A percentile compares a stretch with the other conserved stretches of the same genome.
Conservation (phyloP, 2,329 filamentous ascomycete genomes). For the Microsporum canis region DNA sequence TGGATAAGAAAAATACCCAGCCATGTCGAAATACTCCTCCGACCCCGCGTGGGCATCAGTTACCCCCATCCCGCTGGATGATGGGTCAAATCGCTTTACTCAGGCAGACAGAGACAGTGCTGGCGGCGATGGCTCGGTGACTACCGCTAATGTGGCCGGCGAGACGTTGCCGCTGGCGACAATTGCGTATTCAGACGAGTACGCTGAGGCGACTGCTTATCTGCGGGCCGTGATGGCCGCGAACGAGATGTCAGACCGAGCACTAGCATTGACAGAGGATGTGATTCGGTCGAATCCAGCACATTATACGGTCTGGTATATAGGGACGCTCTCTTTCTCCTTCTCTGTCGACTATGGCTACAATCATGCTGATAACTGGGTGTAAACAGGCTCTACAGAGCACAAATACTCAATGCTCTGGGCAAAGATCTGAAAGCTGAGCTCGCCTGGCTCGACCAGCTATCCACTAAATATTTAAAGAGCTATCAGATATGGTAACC, state of each 20-base stretch:
- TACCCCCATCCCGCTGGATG: slow-evolving; percentile 64
- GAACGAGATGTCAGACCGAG: slow-evolving; percentile 71
- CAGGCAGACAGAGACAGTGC: neutral
- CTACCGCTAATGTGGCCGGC: neutral
- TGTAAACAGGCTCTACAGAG: slow-evolving; percentile 63
- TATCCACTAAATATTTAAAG: slow-evolving; percentile 76
- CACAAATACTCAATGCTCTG: slow-evolving; percentile 61
- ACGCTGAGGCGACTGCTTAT: slow-evolving; percentile 86
- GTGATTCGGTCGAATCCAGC: slow-evolving; percentile 90
- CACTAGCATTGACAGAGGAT: slow-evolving; percentile 70
- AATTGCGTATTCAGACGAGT: slow-evolving; percentile 83
- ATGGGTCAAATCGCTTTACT: slow-evolving; percentile 43
- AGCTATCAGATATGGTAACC: slow-evolving; percentile 95
- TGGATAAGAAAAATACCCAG: neutral
- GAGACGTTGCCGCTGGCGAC: slow-evolving; percentile 61
- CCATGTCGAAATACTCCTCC: slow-evolving; percentile 39
- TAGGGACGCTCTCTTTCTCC: neutral
- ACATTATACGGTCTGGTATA: slow-evolving; percentile 90
- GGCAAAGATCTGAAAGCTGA: slow-evolving; percentile 57
- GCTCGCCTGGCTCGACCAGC: slow-evolving; percentile 72
- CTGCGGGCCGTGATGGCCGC: slow-evolving; percentile 84
- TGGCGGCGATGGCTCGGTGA: neutral
- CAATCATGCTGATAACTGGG: neutral
- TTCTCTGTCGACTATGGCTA: too few relatives aligned
- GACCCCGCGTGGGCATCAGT: slow-evolving; percentile 73